phyloP scores from a whole-genome alignment of 2,329 filamentous ascomycete species.

The Lachnellula subtilissima region DNA sequence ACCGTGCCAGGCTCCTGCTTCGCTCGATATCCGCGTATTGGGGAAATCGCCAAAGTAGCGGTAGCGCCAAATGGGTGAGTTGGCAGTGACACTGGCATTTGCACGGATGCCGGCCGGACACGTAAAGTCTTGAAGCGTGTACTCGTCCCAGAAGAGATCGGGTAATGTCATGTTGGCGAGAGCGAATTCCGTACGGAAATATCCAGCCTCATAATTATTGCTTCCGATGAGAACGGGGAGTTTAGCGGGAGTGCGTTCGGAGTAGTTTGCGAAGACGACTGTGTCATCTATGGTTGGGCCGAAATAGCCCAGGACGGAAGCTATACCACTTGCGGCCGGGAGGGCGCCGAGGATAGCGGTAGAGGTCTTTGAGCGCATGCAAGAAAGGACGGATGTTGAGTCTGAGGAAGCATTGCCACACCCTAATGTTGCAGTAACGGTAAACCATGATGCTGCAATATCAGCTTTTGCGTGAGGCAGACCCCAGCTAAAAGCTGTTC shows the following conservation, averaged over 20 bases:
- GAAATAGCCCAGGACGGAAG: constrained; percentile 20
- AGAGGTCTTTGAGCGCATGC: constrained; percentile 23
- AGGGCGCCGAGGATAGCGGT: constrained; percentile 19
- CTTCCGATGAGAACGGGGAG: constrained; percentile 31
- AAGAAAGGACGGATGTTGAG: constrained; percentile 19
- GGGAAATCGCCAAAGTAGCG: constrained; percentile 36
- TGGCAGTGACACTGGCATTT: constrained; percentile 22
- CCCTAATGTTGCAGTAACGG: constrained; percentile 20
- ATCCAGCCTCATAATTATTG: constrained; percentile 32
- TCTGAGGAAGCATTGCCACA: constrained; percentile 27
- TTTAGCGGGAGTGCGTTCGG: constrained; percentile 17
- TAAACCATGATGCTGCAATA: constrained; percentile 23
- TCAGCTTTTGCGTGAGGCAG: constrained; percentile 18
- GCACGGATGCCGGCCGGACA: constrained; percentile 31
- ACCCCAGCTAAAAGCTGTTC: constrained; percentile 27
- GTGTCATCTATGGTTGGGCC: constrained; percentile 27
- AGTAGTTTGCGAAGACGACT: constrained; percentile 29
- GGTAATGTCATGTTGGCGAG: constrained; percentile 18
- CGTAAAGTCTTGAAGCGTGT: constrained; percentile 31
- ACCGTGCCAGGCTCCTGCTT: constrained; percentile 33
- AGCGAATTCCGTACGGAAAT: constrained; percentile 25
- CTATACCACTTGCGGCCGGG: constrained; percentile 7
- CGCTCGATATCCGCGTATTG: constrained; percentile 28
- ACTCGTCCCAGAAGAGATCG: constrained; percentile 25
- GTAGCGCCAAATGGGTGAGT: constrained; percentile 36